Evolutionary conservation across 495 filamentous ascomycete genomes (phyloP).

Genomic region (Saxispiralis lemnorum): DNA sequence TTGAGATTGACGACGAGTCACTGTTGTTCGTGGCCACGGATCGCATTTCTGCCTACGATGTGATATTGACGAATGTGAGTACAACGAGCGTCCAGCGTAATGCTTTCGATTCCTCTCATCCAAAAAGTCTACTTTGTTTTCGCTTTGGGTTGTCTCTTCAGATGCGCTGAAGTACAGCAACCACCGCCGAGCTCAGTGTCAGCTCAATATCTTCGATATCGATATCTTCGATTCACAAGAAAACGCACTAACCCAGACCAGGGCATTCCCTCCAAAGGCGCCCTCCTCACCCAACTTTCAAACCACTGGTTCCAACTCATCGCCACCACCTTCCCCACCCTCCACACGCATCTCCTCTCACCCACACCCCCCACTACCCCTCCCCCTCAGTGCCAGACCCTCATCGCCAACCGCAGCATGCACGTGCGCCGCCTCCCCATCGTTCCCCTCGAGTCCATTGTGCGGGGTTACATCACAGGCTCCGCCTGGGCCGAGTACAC

Average conservation of each 20-base stretch:
- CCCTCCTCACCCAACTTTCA: constrained; percentile 67
- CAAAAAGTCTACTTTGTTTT: too few relatives aligned
- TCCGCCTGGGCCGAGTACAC: constrained; percentile 76
- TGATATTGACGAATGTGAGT: constrained; percentile 66
- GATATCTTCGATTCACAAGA: too few relatives aligned
- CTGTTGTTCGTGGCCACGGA: constrained; percentile 82
- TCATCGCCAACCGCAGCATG: constrained; percentile 56
- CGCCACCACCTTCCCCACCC: constrained; percentile 39
- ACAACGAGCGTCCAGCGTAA: too few relatives aligned
- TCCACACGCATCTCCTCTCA: constrained; percentile 62
- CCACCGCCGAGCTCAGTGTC: too few relatives aligned
- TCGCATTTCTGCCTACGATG: constrained; percentile 88
- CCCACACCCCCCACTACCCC: constrained; percentile 43
- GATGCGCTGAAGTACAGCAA: too few relatives aligned
- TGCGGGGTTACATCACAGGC: constrained; percentile 87
- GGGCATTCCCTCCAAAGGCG: constrained; percentile 72
- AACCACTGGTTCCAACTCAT: constrained; percentile 75
- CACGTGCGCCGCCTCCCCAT: constrained; percentile 60
- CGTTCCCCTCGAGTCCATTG: constrained; percentile 80
- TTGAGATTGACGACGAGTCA: constrained; percentile 51
- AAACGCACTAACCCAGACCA: constrained; percentile 17
- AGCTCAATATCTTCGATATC: too few relatives aligned
- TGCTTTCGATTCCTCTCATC: too few relatives aligned
- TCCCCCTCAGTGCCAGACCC: constrained; percentile 27
- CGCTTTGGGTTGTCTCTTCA: too few relatives aligned